Conservation (phyloP, 2,329 filamentous ascomycete species). For the Blumeria hordei region DNA sequence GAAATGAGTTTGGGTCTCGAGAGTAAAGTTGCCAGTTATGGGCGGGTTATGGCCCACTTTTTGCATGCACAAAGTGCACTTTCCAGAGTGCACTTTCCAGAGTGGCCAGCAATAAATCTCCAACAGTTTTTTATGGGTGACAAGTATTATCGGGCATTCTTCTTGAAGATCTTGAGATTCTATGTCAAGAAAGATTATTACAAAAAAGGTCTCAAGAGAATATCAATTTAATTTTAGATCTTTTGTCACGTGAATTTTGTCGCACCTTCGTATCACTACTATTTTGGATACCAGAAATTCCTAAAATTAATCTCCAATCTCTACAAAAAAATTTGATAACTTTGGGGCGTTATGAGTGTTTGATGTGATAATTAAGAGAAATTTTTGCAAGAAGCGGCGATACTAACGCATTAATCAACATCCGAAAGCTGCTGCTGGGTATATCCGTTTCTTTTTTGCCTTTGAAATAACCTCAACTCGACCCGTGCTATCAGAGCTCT, state of each 20-base stretch:
- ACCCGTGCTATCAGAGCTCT: constrained; percentile 12
- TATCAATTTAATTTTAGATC: no score
- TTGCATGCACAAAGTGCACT: no score
- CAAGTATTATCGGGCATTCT: no score
- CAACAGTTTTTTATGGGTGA: no score
- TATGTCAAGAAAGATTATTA: no score
- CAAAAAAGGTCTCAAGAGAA: no score
- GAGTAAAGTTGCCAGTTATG: no score
- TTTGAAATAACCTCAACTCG: constrained; percentile 12
- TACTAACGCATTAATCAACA: neutral
- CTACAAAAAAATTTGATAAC: neutral
- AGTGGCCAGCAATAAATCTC: no score
- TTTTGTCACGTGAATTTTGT: neutral
- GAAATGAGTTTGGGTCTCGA: no score
- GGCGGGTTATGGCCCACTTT: no score
- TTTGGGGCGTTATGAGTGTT: neutral
- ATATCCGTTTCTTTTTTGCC: constrained; percentile 31
- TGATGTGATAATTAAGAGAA: neutral
- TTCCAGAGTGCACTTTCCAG: no score
- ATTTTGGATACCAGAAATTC: neutral
- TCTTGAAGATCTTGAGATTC: no score
- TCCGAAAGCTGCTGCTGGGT: constrained; percentile 37
- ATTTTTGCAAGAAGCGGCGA: constrained; percentile 1
- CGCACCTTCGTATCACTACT: neutral
- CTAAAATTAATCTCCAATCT: neutral